Evolutionary conservation across 306 rosid species (phyloP).

Genomic region (Gleditsia sinensis): DNA sequence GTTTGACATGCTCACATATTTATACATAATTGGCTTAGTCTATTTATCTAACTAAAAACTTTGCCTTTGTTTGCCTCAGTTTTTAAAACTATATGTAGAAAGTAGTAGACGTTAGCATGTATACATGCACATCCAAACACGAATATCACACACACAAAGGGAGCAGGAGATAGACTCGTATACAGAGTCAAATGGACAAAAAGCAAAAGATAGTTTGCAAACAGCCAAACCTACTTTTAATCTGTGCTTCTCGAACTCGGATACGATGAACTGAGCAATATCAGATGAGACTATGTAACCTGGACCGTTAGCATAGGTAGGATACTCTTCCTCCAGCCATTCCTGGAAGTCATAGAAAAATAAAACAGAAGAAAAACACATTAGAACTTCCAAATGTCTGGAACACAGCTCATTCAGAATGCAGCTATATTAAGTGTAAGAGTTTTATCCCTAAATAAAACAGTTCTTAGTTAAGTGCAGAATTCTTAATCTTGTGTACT

Average conservation of each 20-base stretch:
- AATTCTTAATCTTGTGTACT: background rate
- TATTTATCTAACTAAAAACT: background rate
- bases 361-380: background rate
- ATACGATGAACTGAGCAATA: conserved; percentile 68
- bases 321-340: conserved; percentile 96
- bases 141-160: background rate
- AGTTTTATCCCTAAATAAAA: background rate
- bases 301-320: conserved; percentile 92
- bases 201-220: background rate
- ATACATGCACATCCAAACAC: background rate
- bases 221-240: conserved; percentile 55
- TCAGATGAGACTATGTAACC: conserved; percentile 80
- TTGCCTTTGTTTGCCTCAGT: background rate
- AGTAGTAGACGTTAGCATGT: background rate
- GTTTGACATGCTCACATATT: background rate
- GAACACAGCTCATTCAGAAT: background rate
- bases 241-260: conserved; percentile 70
- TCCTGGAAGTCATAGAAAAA: conserved; percentile 52
- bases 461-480: background rate
- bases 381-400: background rate
- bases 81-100: background rate
- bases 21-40: background rate
- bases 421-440: background rate
- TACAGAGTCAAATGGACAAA: background rate
- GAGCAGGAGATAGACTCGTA: background rate